These are phyloP conservation scores for Arthrobotrys megalospora DNA, from an alignment of 2,329 filamentous ascomycete genomes.

Conservation along the genomic window DNA sequence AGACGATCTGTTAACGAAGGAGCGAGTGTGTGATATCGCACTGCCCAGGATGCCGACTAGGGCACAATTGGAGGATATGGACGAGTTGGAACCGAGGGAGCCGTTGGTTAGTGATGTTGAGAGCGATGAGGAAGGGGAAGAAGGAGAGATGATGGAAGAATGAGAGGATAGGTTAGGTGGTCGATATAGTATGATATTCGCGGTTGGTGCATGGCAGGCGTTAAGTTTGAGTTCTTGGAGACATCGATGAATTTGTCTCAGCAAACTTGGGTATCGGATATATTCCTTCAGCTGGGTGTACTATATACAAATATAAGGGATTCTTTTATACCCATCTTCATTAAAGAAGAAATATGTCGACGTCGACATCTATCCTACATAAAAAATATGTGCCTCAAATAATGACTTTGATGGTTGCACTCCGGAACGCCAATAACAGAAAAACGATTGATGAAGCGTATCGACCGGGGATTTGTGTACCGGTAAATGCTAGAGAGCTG, in stretches of 20 bases:
- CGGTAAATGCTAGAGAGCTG: not conserved
- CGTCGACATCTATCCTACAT: slow-evolving; percentile 33
- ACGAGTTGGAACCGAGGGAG: slow-evolving; percentile 85
- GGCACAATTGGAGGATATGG: slow-evolving; percentile 87
- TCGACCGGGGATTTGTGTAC: not conserved
- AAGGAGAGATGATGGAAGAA: slow-evolving; percentile 65
- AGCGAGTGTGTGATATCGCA: slow-evolving; percentile 90
- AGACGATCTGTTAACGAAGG: slow-evolving; percentile 89
- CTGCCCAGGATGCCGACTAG: slow-evolving; percentile 91
- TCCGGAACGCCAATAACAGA: slow-evolving; percentile 37
- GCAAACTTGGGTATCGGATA: slow-evolving; percentile 30
- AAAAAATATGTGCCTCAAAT: not conserved
- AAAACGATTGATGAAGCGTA: not conserved
- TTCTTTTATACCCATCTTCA: slow-evolving; percentile 10
- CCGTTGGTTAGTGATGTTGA: slow-evolving; percentile 82
- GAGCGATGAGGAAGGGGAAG: slow-evolving; percentile 74
- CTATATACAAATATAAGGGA: slow-evolving; percentile 43
- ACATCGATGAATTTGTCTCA: not conserved
- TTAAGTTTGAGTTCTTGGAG: slow-evolving; percentile 20
- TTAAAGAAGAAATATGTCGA: slow-evolving; percentile 4
- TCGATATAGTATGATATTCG: not conserved
- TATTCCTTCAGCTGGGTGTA: slow-evolving; percentile 35
- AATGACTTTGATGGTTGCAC: slow-evolving; percentile 16
- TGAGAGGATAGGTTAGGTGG: not conserved
- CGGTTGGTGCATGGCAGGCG: slow-evolving; percentile 38